phyloP scores from a whole-genome alignment of 2,329 filamentous ascomycete genomes.

The Aspergillus proliferans region DNA sequence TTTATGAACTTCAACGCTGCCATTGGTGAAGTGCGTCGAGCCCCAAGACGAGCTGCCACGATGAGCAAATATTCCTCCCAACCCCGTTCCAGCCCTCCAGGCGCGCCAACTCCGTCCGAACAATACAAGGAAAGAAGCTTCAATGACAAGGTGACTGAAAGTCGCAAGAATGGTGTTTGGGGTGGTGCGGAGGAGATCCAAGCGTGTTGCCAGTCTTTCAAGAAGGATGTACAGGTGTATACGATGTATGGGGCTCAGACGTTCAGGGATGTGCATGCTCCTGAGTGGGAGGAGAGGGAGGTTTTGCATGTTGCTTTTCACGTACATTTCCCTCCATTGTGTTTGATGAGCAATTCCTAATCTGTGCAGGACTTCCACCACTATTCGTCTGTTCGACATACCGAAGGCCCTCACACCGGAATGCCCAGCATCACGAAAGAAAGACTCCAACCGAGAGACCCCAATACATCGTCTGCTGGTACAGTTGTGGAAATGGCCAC shows the following conservation, averaged over 20 bases:
- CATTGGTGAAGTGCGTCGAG: slow-evolving; percentile 52
- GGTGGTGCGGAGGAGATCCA: slow-evolving; percentile 63
- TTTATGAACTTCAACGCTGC: slow-evolving; percentile 59
- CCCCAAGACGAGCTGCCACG: slow-evolving; percentile 47
- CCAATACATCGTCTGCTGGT: background rate
- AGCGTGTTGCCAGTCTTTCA: slow-evolving; percentile 58
- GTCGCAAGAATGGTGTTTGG: slow-evolving; percentile 56
- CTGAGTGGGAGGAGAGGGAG: slow-evolving; percentile 27
- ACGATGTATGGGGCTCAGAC: slow-evolving; percentile 32
- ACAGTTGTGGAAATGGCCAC: slow-evolving; percentile 35
- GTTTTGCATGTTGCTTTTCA: slow-evolving; percentile 57
- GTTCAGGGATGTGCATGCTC: slow-evolving; percentile 43
- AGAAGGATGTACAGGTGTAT: slow-evolving; percentile 59
- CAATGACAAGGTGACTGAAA: slow-evolving; percentile 52
- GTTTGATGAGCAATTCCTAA: slow-evolving; percentile 7
- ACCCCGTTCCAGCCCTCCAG: slow-evolving; percentile 41
- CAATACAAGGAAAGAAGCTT: slow-evolving; percentile 55
- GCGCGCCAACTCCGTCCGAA: slow-evolving; percentile 37
- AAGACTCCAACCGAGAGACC: slow-evolving; percentile 13
- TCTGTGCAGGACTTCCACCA: slow-evolving; percentile 54
- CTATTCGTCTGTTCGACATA: slow-evolving; percentile 60
- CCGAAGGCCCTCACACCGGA: slow-evolving; percentile 54
- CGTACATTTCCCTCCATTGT: slow-evolving; percentile 38
- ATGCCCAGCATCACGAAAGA: slow-evolving; percentile 42
- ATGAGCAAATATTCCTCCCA: slow-evolving; percentile 44